Conservation (phyloP, 306 rosid species). For the Parietaria judaica region DNA sequence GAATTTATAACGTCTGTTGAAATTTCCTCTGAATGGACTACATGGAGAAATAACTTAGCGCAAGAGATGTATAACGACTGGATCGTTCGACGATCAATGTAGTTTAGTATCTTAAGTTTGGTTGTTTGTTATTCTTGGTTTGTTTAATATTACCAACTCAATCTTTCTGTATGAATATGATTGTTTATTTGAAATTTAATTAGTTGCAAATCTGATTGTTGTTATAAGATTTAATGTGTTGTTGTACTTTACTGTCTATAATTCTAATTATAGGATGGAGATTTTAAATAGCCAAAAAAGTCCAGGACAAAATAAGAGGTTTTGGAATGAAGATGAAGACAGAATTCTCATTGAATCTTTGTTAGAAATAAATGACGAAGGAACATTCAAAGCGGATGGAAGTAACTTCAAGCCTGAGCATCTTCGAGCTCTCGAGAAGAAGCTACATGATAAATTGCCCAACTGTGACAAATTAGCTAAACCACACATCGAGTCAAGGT, state of each 20-base stretch:
- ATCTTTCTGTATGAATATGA: not conserved
- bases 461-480: not conserved
- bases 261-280: not conserved
- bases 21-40: no score
- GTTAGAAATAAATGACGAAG: not conserved
- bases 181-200: not conserved
- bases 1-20: no score
- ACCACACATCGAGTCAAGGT: not conserved
- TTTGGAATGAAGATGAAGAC: not conserved
- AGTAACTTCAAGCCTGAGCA: not conserved
- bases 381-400: not conserved
- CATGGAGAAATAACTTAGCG: no score
- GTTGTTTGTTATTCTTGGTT: not conserved
- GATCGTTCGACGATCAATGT: no score
- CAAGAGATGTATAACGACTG: not conserved
- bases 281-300: not conserved
- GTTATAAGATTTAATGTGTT: not conserved
- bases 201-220: no score
- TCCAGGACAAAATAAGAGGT: not conserved
- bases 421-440: slow-evolving; percentile 1
- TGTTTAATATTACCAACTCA: not conserved
- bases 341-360: not conserved
- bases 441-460: not conserved
- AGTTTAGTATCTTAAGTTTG: no score
- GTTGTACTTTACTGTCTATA: not conserved